Percentiles rank a stretch among this genome's conserved stretches.
phyloP scores from a whole-genome alignment of 129 eudicot genomes.

The Tagetes patula region DNA sequence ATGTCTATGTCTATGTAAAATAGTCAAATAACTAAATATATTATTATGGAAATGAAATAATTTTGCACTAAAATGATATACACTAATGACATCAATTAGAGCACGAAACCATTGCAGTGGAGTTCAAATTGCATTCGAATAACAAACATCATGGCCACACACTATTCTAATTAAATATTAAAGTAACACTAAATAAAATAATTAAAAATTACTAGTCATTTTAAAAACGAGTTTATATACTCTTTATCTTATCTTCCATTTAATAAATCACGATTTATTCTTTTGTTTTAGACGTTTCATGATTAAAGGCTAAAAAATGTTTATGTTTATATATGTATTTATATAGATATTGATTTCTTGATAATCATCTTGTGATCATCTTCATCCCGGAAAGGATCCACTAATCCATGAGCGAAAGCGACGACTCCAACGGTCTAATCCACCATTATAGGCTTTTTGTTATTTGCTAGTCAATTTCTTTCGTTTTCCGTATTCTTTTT shows the following conservation, averaged over 20 bases:
- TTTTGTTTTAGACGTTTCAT: neutral
- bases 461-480: slow-evolving; percentile 39
- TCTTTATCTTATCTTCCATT: too few relatives aligned
- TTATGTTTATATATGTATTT: neutral
- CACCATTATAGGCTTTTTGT: slow-evolving; percentile 30
- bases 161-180: neutral
- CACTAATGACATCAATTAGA: slow-evolving; percentile 15
- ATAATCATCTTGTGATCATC: slow-evolving; percentile 7
- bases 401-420: slow-evolving; percentile 18
- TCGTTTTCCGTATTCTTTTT: slow-evolving; percentile 14
- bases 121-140: slow-evolving; percentile 26
- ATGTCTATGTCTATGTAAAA: too few relatives aligned
- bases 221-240: too few relatives aligned
- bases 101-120: slow-evolving; percentile 28
- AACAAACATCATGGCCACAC: neutral
- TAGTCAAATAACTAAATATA: neutral
- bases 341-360: neutral
- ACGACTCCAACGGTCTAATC: slow-evolving; percentile 21
- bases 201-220: too few relatives aligned
- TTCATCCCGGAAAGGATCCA: slow-evolving; percentile 10
- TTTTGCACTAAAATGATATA: neutral
- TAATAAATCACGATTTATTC: neutral
- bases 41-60: neutral
- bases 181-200: neutral
- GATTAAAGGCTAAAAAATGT: neutral